These are phyloP conservation scores for Fusarium oxysporum DNA, from an alignment of 2,329 filamentous ascomycete species.

Conservation along the genomic window DNA sequence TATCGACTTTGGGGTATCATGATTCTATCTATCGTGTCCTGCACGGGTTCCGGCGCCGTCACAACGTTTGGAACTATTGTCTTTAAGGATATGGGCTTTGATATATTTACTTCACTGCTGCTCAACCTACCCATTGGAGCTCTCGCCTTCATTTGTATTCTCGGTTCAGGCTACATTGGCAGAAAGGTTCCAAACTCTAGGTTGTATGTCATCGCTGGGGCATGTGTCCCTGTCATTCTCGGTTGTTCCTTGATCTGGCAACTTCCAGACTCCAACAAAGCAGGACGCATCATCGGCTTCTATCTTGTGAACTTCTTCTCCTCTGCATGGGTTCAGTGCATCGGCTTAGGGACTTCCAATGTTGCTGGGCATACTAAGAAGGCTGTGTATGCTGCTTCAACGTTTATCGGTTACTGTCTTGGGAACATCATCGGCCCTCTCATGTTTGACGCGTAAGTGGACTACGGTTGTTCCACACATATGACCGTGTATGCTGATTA, in stretches of 20 bases:
- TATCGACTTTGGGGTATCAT: not conserved
- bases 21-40: not conserved
- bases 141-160: not conserved
- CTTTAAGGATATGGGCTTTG: not conserved
- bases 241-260: not conserved
- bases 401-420: not conserved
- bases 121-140: not conserved
- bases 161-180: not conserved
- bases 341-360: not conserved
- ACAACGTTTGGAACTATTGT: not conserved
- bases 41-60: not conserved
- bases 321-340: not conserved
- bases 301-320: not conserved
- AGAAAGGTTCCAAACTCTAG: not conserved
- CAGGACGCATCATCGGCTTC: not conserved
- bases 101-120: not conserved
- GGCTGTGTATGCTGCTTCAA: not conserved
- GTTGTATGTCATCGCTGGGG: not conserved
- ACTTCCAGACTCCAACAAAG: not conserved
- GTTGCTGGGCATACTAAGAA: not conserved
- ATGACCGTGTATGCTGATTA: not conserved
- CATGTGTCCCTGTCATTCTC: not conserved
- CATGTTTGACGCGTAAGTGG: not conserved
- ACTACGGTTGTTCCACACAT: accelerated
- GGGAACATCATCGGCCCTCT: not conserved